Evolutionary conservation across 768 basidiomycete genomes (phyloP), one percentile per base, ranked within the genome.

Genomic region (Kondoa subrosea): DNA sequence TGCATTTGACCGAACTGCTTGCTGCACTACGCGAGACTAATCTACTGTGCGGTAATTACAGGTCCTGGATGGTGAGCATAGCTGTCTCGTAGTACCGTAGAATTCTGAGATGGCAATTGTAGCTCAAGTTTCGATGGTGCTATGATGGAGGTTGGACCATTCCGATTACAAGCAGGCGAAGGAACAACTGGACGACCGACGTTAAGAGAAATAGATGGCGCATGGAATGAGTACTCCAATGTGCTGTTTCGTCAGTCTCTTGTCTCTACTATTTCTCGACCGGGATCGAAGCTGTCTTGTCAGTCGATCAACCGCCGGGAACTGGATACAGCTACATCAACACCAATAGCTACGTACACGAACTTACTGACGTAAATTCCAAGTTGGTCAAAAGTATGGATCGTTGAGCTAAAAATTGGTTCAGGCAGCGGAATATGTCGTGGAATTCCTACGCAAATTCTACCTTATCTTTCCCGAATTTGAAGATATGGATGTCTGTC

Each of bases 301-400:
- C 74, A 99, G 95, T 99, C 66, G 95, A 99, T 77, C 95, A 99
- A 77, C 95, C 95, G 59, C 89, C 88, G 2, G 95, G 93, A 8
- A 96, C 95, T 25, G 95, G 95, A 12, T 87, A 87, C 77, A 95
- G 91, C 1, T 91, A 89, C 74, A 84, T 87, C 25, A 85, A 87
- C 68, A 90, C 91, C 16, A 83, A 96, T 74, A 81, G 83, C 61
- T 95, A 87, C 75, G 83, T 91, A 30, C 86, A 89, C 69, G 87
- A 87, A 57, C 81, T 92, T 56, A 78, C 82, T 12, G 83, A 88
- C 76, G 91, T 83, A 75, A 27, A 76, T 40, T 78, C 69, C 17
- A 3, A 12, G 0, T 2, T 70, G 72, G 25, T 21, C 33, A 57
- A n/a, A 30, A 25, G 3, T 56, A 56, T 59, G 66, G 69, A 14